Evolutionary conservation across 352 stramenopile genomes (phyloP).

Genomic region (Globisporangium irregulare): DNA sequence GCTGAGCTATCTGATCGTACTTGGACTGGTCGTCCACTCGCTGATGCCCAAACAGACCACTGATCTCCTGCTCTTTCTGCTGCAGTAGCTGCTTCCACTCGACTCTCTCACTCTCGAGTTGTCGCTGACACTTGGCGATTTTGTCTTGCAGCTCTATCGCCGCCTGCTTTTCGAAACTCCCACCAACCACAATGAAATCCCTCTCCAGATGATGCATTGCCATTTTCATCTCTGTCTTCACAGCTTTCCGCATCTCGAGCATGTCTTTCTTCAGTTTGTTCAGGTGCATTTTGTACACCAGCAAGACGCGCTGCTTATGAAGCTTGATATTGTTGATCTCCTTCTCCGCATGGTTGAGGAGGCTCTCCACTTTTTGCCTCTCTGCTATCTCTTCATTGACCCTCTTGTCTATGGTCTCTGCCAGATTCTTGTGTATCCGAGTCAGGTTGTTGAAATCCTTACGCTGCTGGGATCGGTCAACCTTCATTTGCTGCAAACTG

Average conservation of each 20-base stretch:
- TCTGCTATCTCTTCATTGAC: constrained; percentile 35
- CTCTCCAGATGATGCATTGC: constrained; percentile 30
- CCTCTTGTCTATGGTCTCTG: constrained; percentile 41
- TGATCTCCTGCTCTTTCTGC: constrained; percentile 54
- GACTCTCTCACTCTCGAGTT: constrained; percentile 35
- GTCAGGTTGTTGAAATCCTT: constrained; percentile 65
- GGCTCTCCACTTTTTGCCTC: constrained; percentile 21
- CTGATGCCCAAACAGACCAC: constrained; percentile 32
- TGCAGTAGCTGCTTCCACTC: constrained; percentile 41
- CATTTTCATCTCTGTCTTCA: constrained; percentile 33
- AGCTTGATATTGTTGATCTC: constrained; percentile 18
- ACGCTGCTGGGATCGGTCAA: constrained; percentile 37
- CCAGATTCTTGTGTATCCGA: constrained; percentile 66
- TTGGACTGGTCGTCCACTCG: constrained; percentile 58
- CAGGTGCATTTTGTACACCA: constrained; percentile 28
- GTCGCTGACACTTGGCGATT: constrained; percentile 22
- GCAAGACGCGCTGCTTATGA: constrained; percentile 27
- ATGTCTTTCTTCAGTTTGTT: constrained; percentile 28
- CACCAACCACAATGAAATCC: constrained; percentile 22
- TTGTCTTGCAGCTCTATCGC: constrained; percentile 22
- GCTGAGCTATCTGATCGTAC: constrained; percentile 41
- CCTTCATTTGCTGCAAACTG: constrained; percentile 22
- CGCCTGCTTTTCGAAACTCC: constrained; percentile 26
- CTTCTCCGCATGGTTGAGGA: constrained; percentile 22
- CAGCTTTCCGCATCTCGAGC: constrained; percentile 28